Evolutionary conservation across 208 protist species (phyloP), one percentile per base, ranked within the genome.

Genomic region (Acanthamoeba rhysodes): DNA sequence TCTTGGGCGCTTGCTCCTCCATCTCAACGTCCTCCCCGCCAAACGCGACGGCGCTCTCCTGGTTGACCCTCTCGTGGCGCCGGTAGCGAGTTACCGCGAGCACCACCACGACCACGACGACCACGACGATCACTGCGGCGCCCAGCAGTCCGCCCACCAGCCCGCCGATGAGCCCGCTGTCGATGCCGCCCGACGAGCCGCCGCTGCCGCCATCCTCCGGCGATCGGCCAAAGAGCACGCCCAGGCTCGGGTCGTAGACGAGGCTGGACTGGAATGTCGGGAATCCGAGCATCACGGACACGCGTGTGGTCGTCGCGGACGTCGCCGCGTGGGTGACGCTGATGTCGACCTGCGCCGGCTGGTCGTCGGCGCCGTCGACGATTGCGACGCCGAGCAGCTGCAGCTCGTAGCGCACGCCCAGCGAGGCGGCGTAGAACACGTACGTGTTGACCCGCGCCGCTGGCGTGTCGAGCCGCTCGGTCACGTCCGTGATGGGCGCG

Each of bases 381-480:
- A 76, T 32, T 9, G 34, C 68, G 12, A 76, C 14, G n/a, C 34
- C 37, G 14, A 76, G 32, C 4, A 76, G 32, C 34, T 76, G 68
- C n/a, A 76, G 14, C 29, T 76, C 68, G 68, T 76, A 76, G 34
- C 68, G 68, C n/a, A 76, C 68, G 34, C 29, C 29, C 9, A 41
- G 68, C 68, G 68, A 76, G n/a, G 7, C 34, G 68, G 68, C n/a
- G 34, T 76, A 76, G 68, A 76, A 76, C n/a, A 76, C 68, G 68
- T 76, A 76, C 16, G 68, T 76, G 68, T 32, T 45, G 32, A 76
- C 68, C 68, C 32, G 32, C 68, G 68, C 68, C 34, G 20, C 34
- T 0, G 68, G 68, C 68, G 68, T 76, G 68, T 76, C 34, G 6
- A 24, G 12, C 8, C 12, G 22, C 68, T 48, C 68, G 68, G 29